Evolutionary conservation across 2,329 filamentous ascomycete genomes (phyloP).

Genomic region (Hypocrella siamensis): DNA sequence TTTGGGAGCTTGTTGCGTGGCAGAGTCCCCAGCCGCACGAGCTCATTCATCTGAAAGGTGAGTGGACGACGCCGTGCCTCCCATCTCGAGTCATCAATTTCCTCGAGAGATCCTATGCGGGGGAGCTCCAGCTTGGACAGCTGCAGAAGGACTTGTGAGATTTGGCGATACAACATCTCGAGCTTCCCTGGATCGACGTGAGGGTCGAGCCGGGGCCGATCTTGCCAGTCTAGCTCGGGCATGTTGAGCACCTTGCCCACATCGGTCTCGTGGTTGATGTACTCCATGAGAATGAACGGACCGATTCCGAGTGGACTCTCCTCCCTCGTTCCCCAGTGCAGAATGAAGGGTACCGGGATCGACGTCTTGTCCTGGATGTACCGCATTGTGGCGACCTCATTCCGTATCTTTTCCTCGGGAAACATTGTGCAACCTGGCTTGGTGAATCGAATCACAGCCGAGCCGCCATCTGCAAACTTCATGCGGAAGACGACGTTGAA

Average conservation of each 20-base stretch:
- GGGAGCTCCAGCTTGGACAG: conserved; percentile 2
- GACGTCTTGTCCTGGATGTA: conserved; percentile 5
- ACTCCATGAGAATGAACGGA: conserved; percentile 6
- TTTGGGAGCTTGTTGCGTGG: not conserved
- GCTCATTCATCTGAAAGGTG: conserved; percentile 2
- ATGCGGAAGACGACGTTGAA: conserved; percentile 5
- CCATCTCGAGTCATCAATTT: conserved; percentile 5
- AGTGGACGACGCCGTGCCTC: conserved; percentile 10
- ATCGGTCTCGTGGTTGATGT: conserved; percentile 4
- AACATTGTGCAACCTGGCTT: conserved; percentile 4
- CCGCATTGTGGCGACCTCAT: conserved; percentile 5
- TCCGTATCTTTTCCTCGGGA: conserved; percentile 5
- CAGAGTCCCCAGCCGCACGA: conserved; percentile 1
- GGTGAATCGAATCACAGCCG: conserved; percentile 3
- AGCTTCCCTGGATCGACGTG: conserved; percentile 1
- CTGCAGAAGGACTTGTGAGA: conserved; percentile 2
- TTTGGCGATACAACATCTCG: conserved; percentile 1
- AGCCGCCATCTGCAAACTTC: conserved; percentile 3
- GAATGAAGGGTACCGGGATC: conserved; percentile 4
- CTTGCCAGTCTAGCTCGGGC: not conserved
- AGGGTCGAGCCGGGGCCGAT: conserved; percentile 1
- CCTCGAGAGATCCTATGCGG: not conserved
- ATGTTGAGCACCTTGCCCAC: conserved; percentile 1
- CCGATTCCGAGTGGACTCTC: conserved; percentile 5
- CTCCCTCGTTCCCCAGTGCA: conserved; percentile 5